Evolutionary conservation across 1,284 basidiomycete species (phyloP).

Genomic region (Naganishia albida): DNA sequence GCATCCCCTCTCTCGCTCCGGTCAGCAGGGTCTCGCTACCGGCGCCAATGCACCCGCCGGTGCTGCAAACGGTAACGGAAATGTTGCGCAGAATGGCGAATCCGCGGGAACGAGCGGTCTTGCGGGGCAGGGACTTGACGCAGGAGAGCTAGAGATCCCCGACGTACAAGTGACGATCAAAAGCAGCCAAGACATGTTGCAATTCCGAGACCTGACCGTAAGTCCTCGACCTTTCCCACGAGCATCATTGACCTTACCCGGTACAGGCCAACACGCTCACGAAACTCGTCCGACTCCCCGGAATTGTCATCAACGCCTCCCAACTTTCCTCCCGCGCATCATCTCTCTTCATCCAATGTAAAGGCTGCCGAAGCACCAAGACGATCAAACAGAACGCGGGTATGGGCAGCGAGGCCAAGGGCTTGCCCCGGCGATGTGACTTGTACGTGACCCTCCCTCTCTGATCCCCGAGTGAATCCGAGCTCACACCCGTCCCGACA

Average conservation of each 20-base stretch:
- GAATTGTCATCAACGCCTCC: conserved; percentile 97
- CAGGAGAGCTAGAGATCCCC: conserved; percentile 68
- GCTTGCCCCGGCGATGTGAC: conserved; percentile 81
- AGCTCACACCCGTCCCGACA: conserved; percentile 38
- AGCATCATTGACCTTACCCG: conserved; percentile 3
- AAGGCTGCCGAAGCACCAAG: conserved; percentile 82
- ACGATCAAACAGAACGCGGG: conserved; percentile 77
- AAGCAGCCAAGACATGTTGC: conserved; percentile 85
- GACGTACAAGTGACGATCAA: conserved; percentile 86
- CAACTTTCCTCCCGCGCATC: conserved; percentile 91
- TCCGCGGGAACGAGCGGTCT: conserved; percentile 31
- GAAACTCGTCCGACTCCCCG: conserved; percentile 92
- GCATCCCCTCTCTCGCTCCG: conserved; percentile 61
- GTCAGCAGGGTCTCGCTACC: conserved; percentile 17
- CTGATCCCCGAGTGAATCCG: background rate
- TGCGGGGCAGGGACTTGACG: conserved; percentile 52
- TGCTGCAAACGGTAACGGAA: conserved; percentile 42
- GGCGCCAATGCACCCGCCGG: conserved; percentile 15
- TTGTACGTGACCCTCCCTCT: conserved; percentile 54
- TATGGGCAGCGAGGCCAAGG: conserved; percentile 78
- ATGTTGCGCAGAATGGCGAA: conserved; percentile 51
- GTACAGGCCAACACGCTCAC: conserved; percentile 82
- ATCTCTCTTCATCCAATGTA: conserved; percentile 88
- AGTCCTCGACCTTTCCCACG: conserved; percentile 35
- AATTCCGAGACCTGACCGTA: conserved; percentile 86